These are phyloP conservation scores for Trichoderma oligosporum DNA, from an alignment of 2,329 filamentous ascomycete species.

Conservation along the genomic window DNA sequence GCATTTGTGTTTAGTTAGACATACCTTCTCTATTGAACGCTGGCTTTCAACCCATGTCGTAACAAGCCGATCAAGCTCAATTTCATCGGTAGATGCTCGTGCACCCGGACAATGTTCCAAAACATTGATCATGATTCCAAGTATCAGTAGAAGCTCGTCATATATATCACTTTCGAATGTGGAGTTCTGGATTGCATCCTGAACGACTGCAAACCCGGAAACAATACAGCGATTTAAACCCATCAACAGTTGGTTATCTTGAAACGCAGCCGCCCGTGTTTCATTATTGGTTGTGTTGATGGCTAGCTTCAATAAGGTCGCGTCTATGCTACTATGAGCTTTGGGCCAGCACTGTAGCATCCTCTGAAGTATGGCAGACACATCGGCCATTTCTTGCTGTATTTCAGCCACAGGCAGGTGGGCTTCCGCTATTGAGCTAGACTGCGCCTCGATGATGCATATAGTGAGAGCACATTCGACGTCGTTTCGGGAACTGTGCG, in stretches of 20 bases:
- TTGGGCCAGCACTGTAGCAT: slow-evolving; percentile 32
- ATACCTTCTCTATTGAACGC: slow-evolving; percentile 64
- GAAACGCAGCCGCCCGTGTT: slow-evolving; percentile 65
- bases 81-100: slow-evolving; percentile 9
- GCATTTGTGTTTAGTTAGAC: neutral
- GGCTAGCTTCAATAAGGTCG: slow-evolving; percentile 53
- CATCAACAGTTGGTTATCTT: slow-evolving; percentile 53
- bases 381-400: slow-evolving; percentile 29
- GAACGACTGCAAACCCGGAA: slow-evolving; percentile 46
- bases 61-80: slow-evolving; percentile 57
- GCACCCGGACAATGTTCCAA: slow-evolving; percentile 70
- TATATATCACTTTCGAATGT: slow-evolving; percentile 51
- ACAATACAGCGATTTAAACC: slow-evolving; percentile 49
- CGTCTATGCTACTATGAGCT: slow-evolving; percentile 28
- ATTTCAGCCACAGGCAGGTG: slow-evolving; percentile 15
- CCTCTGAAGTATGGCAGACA: slow-evolving; percentile 31
- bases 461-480: slow-evolving; percentile 45
- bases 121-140: slow-evolving; percentile 85
- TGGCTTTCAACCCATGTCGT: slow-evolving; percentile 65
- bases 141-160: slow-evolving; percentile 70
- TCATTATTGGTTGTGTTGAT: slow-evolving; percentile 87
- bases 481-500: slow-evolving; percentile 22
- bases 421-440: slow-evolving; percentile 24
- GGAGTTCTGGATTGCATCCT: slow-evolving; percentile 46
- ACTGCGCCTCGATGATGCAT: slow-evolving; percentile 37